Evolutionary conservation across 148 eudicot genomes (phyloP), one percentile per base, ranked within the genome.

Genomic region (Vaccinium macrocarpon): DNA sequence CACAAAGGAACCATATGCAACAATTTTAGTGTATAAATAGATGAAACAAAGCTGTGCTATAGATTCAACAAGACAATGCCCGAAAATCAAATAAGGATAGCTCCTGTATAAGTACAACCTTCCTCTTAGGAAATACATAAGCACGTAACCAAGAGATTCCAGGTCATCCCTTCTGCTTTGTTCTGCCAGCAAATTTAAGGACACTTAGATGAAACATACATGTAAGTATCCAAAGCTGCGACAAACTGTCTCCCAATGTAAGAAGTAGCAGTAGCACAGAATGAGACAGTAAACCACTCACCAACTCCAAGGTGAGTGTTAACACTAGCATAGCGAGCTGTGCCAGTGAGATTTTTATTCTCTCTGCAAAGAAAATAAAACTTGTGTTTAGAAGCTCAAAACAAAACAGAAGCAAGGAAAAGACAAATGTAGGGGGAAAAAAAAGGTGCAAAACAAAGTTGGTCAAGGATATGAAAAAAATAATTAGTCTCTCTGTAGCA

Each of bases 321-420:
- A 83, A 95, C 96, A 91, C 99, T 97, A 55, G 99, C 99, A 91
- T 97, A 97, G 57, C 99, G 99, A 85, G 98, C 98, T 77, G 99
- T 97, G 73, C 99, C 99, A 19, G 99, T 97, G 81, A 95, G 94
- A 80, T 91, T 95, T 88, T 97, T 97, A 85, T 97, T 97, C 84
- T 97, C 98, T 88, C 99, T 97, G 91, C 61, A 79, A 86, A 83
- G 9, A 27, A 86, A 59, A 88, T 75, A 77, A 49, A 77, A 84
- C 49, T 23, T 32, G 79, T 27, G 82, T 5, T 19, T 11, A 68
- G 71, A 52, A 16, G 15, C 4, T 79, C 2, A 15, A 87, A 27
- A 50, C 49, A 5, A 35, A n/a, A 80, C 21, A 11, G 3, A 59
- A 59, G 62, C 0, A 23, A 75, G 32, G 29, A n/a, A 48, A 48